Percentiles rank a stretch among this genome's conserved stretches.
Conservation (phyloP, 2,329 filamentous ascomycete species). For the Botrytis deweyae region DNA sequence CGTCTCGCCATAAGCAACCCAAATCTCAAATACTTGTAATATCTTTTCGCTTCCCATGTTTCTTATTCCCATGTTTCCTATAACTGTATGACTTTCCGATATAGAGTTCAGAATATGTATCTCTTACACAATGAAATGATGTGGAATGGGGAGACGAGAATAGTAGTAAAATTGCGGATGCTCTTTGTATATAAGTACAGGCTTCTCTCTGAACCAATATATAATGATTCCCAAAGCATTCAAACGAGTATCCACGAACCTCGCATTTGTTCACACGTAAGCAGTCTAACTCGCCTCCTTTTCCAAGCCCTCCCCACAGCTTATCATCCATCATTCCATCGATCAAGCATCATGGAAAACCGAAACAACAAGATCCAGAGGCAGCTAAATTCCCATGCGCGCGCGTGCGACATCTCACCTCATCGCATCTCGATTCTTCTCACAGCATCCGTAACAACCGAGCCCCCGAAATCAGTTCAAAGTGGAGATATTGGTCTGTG, state of each 20-base stretch:
- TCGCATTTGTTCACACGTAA: not conserved
- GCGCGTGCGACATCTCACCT: not conserved
- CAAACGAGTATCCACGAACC: not conserved
- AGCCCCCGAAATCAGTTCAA: not conserved
- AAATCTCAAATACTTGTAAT: slow-evolving; percentile 11
- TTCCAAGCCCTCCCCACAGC: not conserved
- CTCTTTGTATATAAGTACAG: not conserved
- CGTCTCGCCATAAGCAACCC: slow-evolving; percentile 4
- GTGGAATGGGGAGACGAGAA: not conserved
- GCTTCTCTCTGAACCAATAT: not conserved
- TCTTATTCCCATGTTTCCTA: not conserved
- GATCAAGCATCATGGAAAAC: not conserved
- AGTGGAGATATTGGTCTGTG: not conserved
- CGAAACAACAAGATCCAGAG: not conserved
- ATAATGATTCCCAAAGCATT: not conserved
- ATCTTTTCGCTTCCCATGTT: not conserved
- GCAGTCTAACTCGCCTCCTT: not conserved
- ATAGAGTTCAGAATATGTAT: not conserved
- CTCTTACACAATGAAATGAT: not conserved
- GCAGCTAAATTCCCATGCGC: not conserved
- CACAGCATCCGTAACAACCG: not conserved
- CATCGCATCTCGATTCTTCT: not conserved
- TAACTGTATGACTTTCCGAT: not conserved
- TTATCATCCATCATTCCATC: not conserved
- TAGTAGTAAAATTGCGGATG: not conserved